A percentile compares a stretch with the other conserved stretches of the same genome.
These are phyloP conservation scores for Aphanomyces stellatus DNA, from an alignment of 352 stramenopile species.

Conservation along the genomic window DNA sequence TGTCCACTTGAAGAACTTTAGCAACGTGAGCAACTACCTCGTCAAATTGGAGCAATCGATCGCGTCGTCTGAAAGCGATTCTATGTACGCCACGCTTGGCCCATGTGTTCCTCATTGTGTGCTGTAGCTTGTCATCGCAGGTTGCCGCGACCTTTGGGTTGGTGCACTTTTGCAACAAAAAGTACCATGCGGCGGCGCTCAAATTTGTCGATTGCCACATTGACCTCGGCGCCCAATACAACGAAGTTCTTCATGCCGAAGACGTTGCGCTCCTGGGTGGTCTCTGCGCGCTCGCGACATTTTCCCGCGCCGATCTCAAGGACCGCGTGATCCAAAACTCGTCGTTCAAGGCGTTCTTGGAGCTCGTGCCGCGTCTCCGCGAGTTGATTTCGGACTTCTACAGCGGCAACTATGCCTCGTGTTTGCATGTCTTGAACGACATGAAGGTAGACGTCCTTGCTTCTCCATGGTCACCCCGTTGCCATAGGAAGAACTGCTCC, in stretches of 20 bases:
- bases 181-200: conserved; percentile 61
- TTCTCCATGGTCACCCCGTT: not conserved
- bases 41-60: conserved; percentile 76
- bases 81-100: conserved; percentile 34
- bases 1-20: conserved; percentile 80
- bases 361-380: conserved; percentile 76
- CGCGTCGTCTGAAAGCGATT: conserved; percentile 36
- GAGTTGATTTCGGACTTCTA: conserved; percentile 86
- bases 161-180: conserved; percentile 69
- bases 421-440: conserved; percentile 62
- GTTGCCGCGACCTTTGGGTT: conserved; percentile 68
- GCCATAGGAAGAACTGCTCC: conserved; percentile 44
- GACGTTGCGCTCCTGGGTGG: conserved; percentile 84
- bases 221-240: conserved; percentile 75
- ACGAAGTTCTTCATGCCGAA: conserved; percentile 71
- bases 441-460: conserved; percentile 40
- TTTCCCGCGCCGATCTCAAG: conserved; percentile 71
- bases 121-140: conserved; percentile 67
- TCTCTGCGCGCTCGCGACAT: conserved; percentile 77
- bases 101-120: not conserved
- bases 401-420: conserved; percentile 77
- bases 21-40: conserved; percentile 80
- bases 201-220: conserved; percentile 77
- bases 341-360: conserved; percentile 83
- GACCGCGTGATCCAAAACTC: conserved; percentile 81